Base-by-base conservation (phyloP, 768 basidiomycete genomes). In the Mycena vulgaris region DNA sequence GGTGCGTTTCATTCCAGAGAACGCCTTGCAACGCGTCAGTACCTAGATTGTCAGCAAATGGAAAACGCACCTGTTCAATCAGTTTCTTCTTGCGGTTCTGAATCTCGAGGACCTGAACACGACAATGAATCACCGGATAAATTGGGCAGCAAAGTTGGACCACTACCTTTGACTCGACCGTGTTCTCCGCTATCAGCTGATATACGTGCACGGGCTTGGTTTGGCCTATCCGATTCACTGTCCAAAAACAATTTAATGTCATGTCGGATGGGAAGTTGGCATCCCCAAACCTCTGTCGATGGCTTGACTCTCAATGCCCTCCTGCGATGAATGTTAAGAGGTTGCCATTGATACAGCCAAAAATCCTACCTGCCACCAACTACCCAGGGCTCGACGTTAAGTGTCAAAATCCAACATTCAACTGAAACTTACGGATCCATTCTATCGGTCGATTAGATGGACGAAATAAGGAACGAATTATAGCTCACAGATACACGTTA, bases 161-260 rank as follows among this genome's bases (percentile, higher is more conserved):
- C 25, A 25, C 5, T 19, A 91, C 95, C 80, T 94, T 95, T 16
- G 93, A 88, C 79, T 97, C 95, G 1, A 96, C 91, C 0, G 95
- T 97, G 74, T 95, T 87, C 74, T 96, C 95, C 0, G 95, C 94
- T 63, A 97, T 95, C 55, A 97, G 82, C 75, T 96, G 95, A 76
- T 95, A 96, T 23, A 96, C 95, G 71, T 93, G 91, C 35, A 97
- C 95, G 1, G 88, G 83, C 77, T 92, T 95, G 71, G 80, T 93
- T 78, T 97, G 95, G 17, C 95, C 95, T 70, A 95, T 95, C 58
- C 93, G 89, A 74, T 95, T 95, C 64, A n/a, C n/a, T n/a, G n/a
- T n/a, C n/a, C n/a, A n/a, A n/a, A n/a, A n/a, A n/a, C n/a, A n/a
- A n/a, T n/a, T n/a, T n/a, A n/a, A n/a, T n/a, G n/a, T n/a, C n/a